Conservation (phyloP, 208 protist genomes). For the Histomonas meleagridis region DNA sequence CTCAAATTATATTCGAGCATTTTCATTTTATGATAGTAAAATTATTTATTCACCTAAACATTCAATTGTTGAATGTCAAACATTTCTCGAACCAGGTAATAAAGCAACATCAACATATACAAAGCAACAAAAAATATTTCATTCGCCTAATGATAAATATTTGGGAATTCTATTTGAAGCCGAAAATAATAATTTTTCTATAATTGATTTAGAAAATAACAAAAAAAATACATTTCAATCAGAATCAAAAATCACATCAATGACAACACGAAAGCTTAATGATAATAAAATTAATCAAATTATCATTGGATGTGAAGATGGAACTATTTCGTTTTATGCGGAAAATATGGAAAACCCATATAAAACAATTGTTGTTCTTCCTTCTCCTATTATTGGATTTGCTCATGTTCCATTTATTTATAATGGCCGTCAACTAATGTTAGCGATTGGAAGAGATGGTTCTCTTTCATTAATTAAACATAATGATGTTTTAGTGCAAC, state of each 20-base stretch:
- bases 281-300: background rate
- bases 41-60: background rate
- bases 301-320: background rate
- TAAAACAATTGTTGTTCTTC: background rate
- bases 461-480: background rate
- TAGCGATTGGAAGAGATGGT: background rate
- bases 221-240: background rate
- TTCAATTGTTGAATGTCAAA: background rate
- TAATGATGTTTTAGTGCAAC: background rate
- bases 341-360: background rate
- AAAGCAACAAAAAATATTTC: background rate
- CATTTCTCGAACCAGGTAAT: background rate
- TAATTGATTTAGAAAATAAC: background rate
- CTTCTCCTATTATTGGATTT: background rate
- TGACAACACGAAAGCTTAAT: background rate
- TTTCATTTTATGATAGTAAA: background rate
- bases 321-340: background rate
- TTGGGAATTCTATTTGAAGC: background rate
- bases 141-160: background rate
- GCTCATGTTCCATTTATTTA: background rate
- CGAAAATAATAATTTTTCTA: background rate
- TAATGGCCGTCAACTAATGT: background rate
- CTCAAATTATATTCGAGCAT: background rate
- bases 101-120: background rate
- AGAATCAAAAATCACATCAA: background rate